Base-by-base conservation (phyloP, 2,329 filamentous ascomycete genomes). In the Ophiostoma piceae region DNA sequence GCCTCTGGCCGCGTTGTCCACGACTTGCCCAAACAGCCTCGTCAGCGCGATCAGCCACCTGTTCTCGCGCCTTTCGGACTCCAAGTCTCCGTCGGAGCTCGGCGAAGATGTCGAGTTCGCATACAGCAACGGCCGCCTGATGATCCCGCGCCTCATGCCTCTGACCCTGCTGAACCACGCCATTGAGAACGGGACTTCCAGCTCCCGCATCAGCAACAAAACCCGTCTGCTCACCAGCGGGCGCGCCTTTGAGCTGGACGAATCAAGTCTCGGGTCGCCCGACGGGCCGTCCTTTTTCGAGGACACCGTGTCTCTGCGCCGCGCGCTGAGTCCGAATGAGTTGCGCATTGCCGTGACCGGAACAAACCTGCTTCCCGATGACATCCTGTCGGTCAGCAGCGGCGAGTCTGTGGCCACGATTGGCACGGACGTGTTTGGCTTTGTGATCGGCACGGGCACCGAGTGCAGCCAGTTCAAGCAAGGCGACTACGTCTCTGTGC, bases 131-230 rank as follows among this genome's bases (percentile, higher is more conserved):
- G 68, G 71, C 3, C 26, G 51, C 1, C 43, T 74, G 5, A 9
- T 71, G 70, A 78, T 85, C 3, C 83, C 84, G 6, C 80, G 84
- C 3, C 76, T 86, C 1, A 74, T 77, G 62, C 79, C 81, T 0
- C 71, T 84, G 1, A 47, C 71, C 1, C 43, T 72, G 0, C 73
- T 86, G 37, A 86, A 85, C 71, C 74, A 74, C 5, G 71, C 82
- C n/a, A 79, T 86, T 1, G 83, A 85, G 72, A 39, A 67, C 3
- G 68, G 71, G 0, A n/a, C 70, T 0, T 2, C 51, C 19, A 39
- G 12, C 0, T 29, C 71, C 1, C 54, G 67, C 19, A 14, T 62
- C 14, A 26, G 70, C 19, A 41, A 32, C 1, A 32, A 43, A 7
- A 51, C 47, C 2, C 43, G 65, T 1, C 62, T 72, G 6, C n/a